Base-by-base conservation (phyloP, 208 protist genomes). In the Wallacemonas rigidus region DNA sequence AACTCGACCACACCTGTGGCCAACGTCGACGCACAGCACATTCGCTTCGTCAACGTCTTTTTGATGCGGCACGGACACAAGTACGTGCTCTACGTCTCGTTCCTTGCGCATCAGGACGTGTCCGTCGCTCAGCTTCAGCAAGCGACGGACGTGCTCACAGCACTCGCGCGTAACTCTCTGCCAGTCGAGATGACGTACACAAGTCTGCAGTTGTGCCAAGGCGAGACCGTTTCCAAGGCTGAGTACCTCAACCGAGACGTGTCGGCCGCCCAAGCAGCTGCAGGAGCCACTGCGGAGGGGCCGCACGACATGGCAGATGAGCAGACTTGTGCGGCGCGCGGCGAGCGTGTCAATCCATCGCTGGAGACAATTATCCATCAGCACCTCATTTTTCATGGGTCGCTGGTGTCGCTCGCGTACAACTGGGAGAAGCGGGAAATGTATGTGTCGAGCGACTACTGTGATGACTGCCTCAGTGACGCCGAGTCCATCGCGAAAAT, bases 51-150 rank as follows among this genome's bases (percentile, higher is more conserved):
- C 7, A 96, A 94, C 71, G 80, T 90, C 1, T 94, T 96, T 76
- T 80, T 96, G 36, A 89, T 89, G 48, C 91, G 91, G 15, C 91
- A 96, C 78, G 91, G 91, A 9, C 87, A 91, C 74, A 81, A 79
- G 60, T 96, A 94, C 68, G 82, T 80, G 3, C 69, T 94, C 45
- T 89, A 94, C 76, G 83, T 91, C 38, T 90, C 85, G 15, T 79
- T 96, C 12, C 76, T 96, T 36, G 81, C 86, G 6, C 67, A 82
- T 53, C 79, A 84, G 54, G 39, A 71, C 1, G 69, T 81, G 50
- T 50, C 70, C 15, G 84, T 88, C 9, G 54, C 45, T 55, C 67
- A 85, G 43, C 78, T 95, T 7, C 67, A 71, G 38, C 62, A 67
- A 6, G 79, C 79, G n/a, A 67, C 74, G 14, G 75, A 76, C 14